Evolutionary conservation across 805 yeast genomes (phyloP).

Genomic region (Cyberlindnera xylosilytica): DNA sequence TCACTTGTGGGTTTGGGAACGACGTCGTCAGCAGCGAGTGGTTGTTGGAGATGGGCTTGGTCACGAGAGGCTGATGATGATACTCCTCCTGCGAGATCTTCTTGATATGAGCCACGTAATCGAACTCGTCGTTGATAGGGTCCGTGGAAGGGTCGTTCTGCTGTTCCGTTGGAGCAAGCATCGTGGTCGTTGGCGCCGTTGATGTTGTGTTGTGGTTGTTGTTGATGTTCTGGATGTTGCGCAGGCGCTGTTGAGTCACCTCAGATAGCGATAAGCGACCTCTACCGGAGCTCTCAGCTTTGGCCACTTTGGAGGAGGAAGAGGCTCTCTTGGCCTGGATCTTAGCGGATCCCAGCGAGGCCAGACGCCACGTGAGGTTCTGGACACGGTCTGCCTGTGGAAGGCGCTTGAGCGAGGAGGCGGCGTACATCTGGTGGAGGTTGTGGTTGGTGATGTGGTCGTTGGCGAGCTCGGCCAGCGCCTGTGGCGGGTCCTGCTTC

Average conservation of each 20-base stretch:
- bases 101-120: constrained; percentile 59
- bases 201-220: constrained; percentile 3
- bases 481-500: constrained; percentile 2
- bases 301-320: constrained; percentile 1
- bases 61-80: constrained; percentile 10
- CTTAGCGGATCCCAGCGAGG: constrained; percentile 4
- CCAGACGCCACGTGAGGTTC: constrained; percentile 19
- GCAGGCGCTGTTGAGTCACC: constrained; percentile 6
- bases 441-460: constrained; percentile 12
- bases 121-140: constrained; percentile 50
- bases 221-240: background rate
- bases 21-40: constrained; percentile 15
- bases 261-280: constrained; percentile 8
- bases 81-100: constrained; percentile 41
- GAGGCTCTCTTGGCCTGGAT: background rate
- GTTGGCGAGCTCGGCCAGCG: constrained; percentile 10
- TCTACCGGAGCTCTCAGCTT: background rate
- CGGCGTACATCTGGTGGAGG: constrained; percentile 17
- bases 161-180: too few relatives aligned
- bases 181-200: background rate
- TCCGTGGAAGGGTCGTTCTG: constrained; percentile 11
- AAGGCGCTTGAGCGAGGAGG: constrained; percentile 7
- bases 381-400: constrained; percentile 15
- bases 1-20: constrained; percentile 16
- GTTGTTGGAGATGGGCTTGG: constrained; percentile 14